Evolutionary conservation across 495 filamentous ascomycete genomes (phyloP).

Genomic region (Peziza echinospora): DNA sequence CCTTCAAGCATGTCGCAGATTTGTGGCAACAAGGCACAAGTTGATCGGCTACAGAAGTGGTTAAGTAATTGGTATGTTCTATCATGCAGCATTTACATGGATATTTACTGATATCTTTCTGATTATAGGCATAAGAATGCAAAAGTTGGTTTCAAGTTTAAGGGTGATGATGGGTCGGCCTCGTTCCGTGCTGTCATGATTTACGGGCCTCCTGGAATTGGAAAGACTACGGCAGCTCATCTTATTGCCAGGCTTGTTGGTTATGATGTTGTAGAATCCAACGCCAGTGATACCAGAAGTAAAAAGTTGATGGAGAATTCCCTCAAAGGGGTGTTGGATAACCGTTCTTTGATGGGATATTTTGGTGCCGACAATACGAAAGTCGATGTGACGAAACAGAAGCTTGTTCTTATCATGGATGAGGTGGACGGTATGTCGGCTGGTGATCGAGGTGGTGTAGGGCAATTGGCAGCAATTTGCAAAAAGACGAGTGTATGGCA

Average conservation of each 20-base stretch:
- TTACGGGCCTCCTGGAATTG: constrained; percentile 85
- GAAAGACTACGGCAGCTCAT: constrained; percentile 94
- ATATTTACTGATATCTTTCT: no score
- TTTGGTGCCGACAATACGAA: constrained; percentile 70
- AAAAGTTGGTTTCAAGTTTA: constrained; percentile 51
- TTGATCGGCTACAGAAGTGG: constrained; percentile 80
- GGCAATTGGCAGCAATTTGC: constrained; percentile 77
- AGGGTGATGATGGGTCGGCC: constrained; percentile 63
- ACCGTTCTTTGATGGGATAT: constrained; percentile 76
- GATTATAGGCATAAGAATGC: constrained; percentile 45
- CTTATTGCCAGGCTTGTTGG: constrained; percentile 81
- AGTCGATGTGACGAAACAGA: constrained; percentile 62
- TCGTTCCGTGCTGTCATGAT: constrained; percentile 68
- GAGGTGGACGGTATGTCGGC: constrained; percentile 99
- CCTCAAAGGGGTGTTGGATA: constrained; percentile 71
- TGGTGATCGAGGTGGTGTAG: constrained; percentile 88
- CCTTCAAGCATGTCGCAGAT: constrained; percentile 66
- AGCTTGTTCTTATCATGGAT: constrained; percentile 92
- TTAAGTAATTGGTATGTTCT: constrained; percentile 68
- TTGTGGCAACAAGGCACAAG: constrained; percentile 78
- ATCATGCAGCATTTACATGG: no score
- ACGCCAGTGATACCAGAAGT: constrained; percentile 90
- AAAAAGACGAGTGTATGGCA: constrained; percentile 46
- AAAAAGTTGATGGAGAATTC: constrained; percentile 88
- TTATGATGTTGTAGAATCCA: constrained; percentile 82